These are phyloP conservation scores for Phaeotremella skinneri DNA, from an alignment of 768 basidiomycete genomes.

Conservation along the genomic window DNA sequence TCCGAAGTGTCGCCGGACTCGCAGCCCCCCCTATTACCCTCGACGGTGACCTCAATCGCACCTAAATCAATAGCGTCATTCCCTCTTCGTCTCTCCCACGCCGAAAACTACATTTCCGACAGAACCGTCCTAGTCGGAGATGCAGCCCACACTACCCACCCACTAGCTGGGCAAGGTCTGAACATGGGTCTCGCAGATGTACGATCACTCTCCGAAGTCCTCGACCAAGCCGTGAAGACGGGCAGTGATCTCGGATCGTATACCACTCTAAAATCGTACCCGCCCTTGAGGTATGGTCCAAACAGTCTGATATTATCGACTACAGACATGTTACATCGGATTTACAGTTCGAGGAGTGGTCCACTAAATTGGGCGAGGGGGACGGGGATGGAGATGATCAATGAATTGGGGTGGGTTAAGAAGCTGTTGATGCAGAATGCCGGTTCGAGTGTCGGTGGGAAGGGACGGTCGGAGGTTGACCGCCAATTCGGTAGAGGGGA, in stretches of 20 bases:
- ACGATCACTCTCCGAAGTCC: constrained; percentile 65
- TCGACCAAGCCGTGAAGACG: constrained; percentile 59
- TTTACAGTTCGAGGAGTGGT: constrained; percentile 68
- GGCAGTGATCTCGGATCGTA: constrained; percentile 84
- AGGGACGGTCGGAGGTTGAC: constrained; percentile 7
- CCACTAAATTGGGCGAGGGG: constrained; percentile 83
- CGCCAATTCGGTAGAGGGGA: constrained; percentile 25
- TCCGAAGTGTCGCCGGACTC: constrained; percentile 10
- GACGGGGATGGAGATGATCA: constrained; percentile 82
- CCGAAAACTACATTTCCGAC: constrained; percentile 75
- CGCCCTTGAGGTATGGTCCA: constrained; percentile 73
- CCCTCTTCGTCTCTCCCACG: constrained; percentile 81
- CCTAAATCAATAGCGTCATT: constrained; percentile 77
- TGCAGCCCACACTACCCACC: constrained; percentile 92
- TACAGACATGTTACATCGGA: constrained; percentile 83
- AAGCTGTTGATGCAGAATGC: constrained; percentile 77
- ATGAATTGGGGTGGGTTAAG: constrained; percentile 82
- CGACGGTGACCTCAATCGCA: constrained; percentile 69
- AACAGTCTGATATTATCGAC: constrained; percentile 84
- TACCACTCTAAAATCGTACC: constrained; percentile 72
- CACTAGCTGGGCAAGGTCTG: constrained; percentile 91
- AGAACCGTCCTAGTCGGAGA: constrained; percentile 91
- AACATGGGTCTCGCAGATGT: constrained; percentile 92
- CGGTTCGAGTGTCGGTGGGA: constrained; percentile 54
- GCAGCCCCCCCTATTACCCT: constrained; percentile 67